Base-by-base conservation (phyloP, 2,329 filamentous ascomycete genomes). In the Orbilia blumenaviensis region DNA sequence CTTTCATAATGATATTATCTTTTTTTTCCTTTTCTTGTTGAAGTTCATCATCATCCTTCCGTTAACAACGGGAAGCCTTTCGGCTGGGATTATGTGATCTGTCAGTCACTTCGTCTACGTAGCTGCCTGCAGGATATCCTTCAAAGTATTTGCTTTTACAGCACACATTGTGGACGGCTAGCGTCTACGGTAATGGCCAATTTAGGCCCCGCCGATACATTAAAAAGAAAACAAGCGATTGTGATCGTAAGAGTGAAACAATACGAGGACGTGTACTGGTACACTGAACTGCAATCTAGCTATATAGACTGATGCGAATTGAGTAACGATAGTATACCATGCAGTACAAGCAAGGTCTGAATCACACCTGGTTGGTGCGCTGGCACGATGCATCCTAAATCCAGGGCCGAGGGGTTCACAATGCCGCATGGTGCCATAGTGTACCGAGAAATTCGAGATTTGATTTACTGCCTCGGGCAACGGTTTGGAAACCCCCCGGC, bases 331-430 rank as follows among this genome's bases (percentile, higher is more conserved):
- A 18, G n/a, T n/a, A n/a, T n/a, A n/a, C 25, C 6, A 64, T 42
- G 44, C 21, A 12, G 27, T 71, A 58, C 44, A 62, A 27, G 54
- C 25, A 21, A 63, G 34, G 27, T 34, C 25, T 46, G 27, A 61
- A 48, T 63, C 21, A 34, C 56, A 48, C 66, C 56, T 62, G 66
- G 66, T 71, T 71, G 56, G 58, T 71, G 66, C 66, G 66, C 27
- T 71, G 66, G 66, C 66, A 62, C 29, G n/a, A 44, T 21, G 52
- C 56, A 61, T 42, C 36, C 56, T 61, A 46, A 46, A 9, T 12
- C 23, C 42, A 46, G 42, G 42, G n/a, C n/a, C 2, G 18, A 48
- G 10, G 56, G 50, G 36, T 56, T 18, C 52, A 16, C 52, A 56
- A 14, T 56, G 52, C 32, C 32, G 52, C 52, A 36, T 56, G 32